phyloP scores from a whole-genome alignment of 2,329 filamentous ascomycete species.

The Bimuria novae-zelandiae region DNA sequence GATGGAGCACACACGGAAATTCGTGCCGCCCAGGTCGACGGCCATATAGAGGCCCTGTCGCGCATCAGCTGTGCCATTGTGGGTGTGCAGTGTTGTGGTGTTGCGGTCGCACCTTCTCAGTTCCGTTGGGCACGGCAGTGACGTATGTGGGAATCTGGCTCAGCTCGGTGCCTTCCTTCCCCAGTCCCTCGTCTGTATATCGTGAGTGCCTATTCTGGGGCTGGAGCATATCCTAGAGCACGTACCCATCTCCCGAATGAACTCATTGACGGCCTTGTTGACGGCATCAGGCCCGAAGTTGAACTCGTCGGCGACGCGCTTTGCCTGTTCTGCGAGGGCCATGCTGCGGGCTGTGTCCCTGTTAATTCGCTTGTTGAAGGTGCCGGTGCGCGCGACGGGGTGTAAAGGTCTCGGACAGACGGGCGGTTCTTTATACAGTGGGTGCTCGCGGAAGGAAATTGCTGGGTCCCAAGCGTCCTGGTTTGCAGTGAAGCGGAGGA shows the following conservation, averaged over 20 bases:
- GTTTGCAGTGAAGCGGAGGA: constrained; percentile 31
- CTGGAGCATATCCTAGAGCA: constrained; percentile 11
- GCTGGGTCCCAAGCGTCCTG: constrained; percentile 24
- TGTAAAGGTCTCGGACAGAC: constrained; percentile 36
- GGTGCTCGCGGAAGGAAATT: constrained; percentile 30
- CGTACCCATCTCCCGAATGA: constrained; percentile 79
- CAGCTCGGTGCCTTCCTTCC: constrained; percentile 76
- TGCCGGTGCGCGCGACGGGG: constrained; percentile 35
- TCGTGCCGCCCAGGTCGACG: constrained; percentile 96
- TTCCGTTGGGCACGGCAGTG: constrained; percentile 93
- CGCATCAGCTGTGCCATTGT: constrained; percentile 87
- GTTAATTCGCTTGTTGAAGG: constrained; percentile 44
- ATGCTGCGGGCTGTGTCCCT: constrained; percentile 50
- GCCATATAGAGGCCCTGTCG: constrained; percentile 89
- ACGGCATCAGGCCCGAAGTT: constrained; percentile 80
- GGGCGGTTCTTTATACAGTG: constrained; percentile 30
- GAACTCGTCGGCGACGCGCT: constrained; percentile 81
- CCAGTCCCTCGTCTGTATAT: constrained; percentile 74
- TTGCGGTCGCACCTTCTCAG: constrained; percentile 75
- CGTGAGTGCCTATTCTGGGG: constrained; percentile 19
- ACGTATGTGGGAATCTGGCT: constrained; percentile 98
- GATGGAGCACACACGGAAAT: constrained; percentile 97
- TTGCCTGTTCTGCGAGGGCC: constrained; percentile 69
- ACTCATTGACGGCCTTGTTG: constrained; percentile 81
- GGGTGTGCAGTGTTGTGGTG: constrained; percentile 55